Percentiles rank a stretch among this genome's conserved stretches.
Conservation (phyloP, 1,284 basidiomycete species). For the Apiotrichum domesticum region DNA sequence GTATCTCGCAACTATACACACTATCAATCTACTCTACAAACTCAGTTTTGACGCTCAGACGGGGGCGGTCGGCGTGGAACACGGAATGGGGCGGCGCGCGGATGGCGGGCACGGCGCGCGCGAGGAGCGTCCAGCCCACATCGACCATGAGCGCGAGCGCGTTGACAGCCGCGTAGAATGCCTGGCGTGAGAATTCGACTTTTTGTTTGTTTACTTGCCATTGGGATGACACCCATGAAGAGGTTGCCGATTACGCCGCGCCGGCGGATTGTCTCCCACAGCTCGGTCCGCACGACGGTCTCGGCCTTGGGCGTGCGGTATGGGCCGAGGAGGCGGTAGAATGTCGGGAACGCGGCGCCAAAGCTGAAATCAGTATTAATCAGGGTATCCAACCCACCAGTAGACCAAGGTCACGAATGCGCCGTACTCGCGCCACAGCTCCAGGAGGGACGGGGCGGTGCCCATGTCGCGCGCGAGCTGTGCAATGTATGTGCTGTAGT, state of each 20-base stretch:
- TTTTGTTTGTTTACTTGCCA: constrained; percentile 34
- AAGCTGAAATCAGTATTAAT: constrained; percentile 44
- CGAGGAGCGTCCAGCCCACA: neutral
- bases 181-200: neutral
- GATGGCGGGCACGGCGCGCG: neutral
- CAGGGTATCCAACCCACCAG: constrained; percentile 46
- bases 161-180: neutral
- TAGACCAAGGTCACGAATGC: constrained; percentile 56
- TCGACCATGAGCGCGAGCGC: neutral
- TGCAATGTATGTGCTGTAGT: constrained; percentile 53
- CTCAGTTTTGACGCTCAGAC: too few species aligned
- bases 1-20: too few species aligned
- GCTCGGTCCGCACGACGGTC: constrained; percentile 54
- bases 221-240: constrained; percentile 58
- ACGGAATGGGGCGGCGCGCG: neutral
- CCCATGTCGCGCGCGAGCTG: constrained; percentile 60
- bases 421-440: constrained; percentile 54
- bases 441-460: constrained; percentile 53
- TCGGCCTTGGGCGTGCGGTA: constrained; percentile 49
- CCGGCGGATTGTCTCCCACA: constrained; percentile 60
- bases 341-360: constrained; percentile 59
- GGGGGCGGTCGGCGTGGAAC: neutral
- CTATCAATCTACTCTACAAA: too few species aligned
- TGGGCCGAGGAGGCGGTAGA: constrained; percentile 59
- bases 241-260: constrained; percentile 58